Base-by-base conservation (phyloP, 371 early-diverging fungal genomes). In the Apophysomyces variabilis region DNA sequence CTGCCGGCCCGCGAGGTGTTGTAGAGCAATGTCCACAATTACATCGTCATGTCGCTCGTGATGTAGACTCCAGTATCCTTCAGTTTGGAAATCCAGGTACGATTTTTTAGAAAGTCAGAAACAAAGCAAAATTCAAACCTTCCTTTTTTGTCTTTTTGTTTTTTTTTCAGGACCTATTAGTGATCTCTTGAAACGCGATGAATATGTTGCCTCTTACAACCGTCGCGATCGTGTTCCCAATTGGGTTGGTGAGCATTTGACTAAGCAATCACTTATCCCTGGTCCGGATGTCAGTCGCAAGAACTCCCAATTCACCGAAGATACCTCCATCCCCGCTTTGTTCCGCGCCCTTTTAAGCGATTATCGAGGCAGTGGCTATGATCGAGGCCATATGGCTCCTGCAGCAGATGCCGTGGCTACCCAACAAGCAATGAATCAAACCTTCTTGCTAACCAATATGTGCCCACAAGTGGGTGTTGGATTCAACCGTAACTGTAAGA, bases 211-310 rank as follows among this genome's bases (percentile, higher is more conserved):
- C 7, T 84, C 87, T 7, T 90, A 78, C 71, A 87, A 93, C 75
- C 87, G 95, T 37, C 85, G 84, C 45, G 78, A 90, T 38, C 89
- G 92, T 58, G 86, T 92, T 64, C 92, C 95, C 14, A 85, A 89
- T 73, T 94, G 93, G 93, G 90, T 90, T 4, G 88, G 87, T 2
- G 92, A 95, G 71, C 93, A 93, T 68, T 70, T 95, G 50, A 93
- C 92, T 11, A 74, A 69, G 2, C 85, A 80, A 16, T 80, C 84
- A n/a, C 70, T 93, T 35, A 68, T 66, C 1, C 77, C 82, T 18
- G 80, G 78, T 4, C 69, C 71, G 16, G 84, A 81, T 11, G 87
- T 87, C 7, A 75, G 81, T 21, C 83, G 94, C 12, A 74, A 78
- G 37, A 76, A 84, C 58, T 89, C 90, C 7, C 68, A 71, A 16